Percentiles rank a stretch among this genome's conserved stretches.
Evolutionary conservation across 2,329 filamentous ascomycete species (phyloP).

Genomic region (Chalaropsis thielavioides): DNA sequence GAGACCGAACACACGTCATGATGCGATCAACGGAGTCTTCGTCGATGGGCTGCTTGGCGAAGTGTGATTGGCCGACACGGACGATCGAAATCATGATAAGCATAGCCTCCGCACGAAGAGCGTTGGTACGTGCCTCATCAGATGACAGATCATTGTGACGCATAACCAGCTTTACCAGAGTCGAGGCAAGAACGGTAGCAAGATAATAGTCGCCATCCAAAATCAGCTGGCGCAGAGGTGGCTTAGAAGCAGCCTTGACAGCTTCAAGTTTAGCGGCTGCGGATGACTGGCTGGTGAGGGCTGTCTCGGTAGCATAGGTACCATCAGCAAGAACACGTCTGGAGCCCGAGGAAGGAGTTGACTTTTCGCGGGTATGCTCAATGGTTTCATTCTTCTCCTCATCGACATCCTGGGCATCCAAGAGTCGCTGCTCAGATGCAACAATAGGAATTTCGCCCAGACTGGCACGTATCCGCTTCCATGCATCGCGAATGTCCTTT

Average conservation of each 20-base stretch:
- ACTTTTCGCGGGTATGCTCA: slow-evolving; percentile 63
- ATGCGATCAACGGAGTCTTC: slow-evolving; percentile 97
- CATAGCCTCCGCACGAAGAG: slow-evolving; percentile 92
- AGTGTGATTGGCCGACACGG: slow-evolving; percentile 94
- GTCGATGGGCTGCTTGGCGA: slow-evolving; percentile 92
- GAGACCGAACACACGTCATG: slow-evolving; percentile 88
- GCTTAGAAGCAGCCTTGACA: slow-evolving; percentile 93
- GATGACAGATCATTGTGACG: slow-evolving; percentile 85
- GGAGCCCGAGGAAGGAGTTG: slow-evolving; percentile 62
- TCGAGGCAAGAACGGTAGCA: slow-evolving; percentile 86
- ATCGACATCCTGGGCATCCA: slow-evolving; percentile 69
- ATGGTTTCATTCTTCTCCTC: slow-evolving; percentile 37
- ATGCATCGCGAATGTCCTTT: slow-evolving; percentile 86
- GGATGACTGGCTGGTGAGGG: slow-evolving; percentile 81
- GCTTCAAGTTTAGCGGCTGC: slow-evolving; percentile 85
- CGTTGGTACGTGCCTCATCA: slow-evolving; percentile 77
- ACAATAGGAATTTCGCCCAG: slow-evolving; percentile 94
- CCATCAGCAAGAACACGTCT: slow-evolving; percentile 89
- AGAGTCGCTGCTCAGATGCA: slow-evolving; percentile 77
- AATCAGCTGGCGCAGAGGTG: slow-evolving; percentile 83
- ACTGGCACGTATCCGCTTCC: slow-evolving; percentile 88
- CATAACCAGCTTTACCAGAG: slow-evolving; percentile 95
- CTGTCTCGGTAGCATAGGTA: slow-evolving; percentile 93
- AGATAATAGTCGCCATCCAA: slow-evolving; percentile 96
- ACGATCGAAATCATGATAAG: slow-evolving; percentile 99